These are phyloP conservation scores for Cercophora sp. DNA, from an alignment of 495 filamentous ascomycete genomes.

Conservation along the genomic window DNA sequence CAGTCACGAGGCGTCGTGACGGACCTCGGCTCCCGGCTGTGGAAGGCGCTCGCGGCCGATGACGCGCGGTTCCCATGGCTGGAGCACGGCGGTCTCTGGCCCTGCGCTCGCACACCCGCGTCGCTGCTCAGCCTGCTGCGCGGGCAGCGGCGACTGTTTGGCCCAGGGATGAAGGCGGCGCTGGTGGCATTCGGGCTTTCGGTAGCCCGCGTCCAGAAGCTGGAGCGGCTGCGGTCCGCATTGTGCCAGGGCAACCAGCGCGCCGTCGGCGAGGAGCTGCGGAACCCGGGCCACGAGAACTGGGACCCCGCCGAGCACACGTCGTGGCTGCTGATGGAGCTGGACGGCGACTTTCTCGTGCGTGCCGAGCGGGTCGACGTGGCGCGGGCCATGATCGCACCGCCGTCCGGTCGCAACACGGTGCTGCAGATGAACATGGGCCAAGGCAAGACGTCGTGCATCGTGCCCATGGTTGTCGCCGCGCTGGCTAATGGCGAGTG, in stretches of 20 bases:
- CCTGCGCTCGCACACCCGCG: slow-evolving; percentile 42
- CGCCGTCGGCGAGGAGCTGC: slow-evolving; percentile 30
- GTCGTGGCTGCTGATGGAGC: slow-evolving; percentile 56
- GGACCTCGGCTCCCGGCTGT: slow-evolving; percentile 10
- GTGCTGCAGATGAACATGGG: slow-evolving; percentile 56
- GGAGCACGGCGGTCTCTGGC: slow-evolving; percentile 47
- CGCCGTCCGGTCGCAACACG: slow-evolving; percentile 40
- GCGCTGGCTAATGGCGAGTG: slow-evolving; percentile 42
- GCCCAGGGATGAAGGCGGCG: slow-evolving; percentile 39
- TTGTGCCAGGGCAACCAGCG: background rate
- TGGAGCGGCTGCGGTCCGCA: slow-evolving; percentile 5
- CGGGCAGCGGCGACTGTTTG: slow-evolving; percentile 35
- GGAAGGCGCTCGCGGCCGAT: background rate
- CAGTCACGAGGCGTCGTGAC: slow-evolving; percentile 7
- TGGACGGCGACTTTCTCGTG: slow-evolving; percentile 52
- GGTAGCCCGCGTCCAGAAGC: slow-evolving; percentile 41
- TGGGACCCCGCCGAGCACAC: slow-evolving; percentile 43
- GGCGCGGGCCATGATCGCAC: slow-evolving; percentile 46
- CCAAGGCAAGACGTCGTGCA: slow-evolving; percentile 48
- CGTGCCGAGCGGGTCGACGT: slow-evolving; percentile 49
- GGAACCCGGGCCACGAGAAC: slow-evolving; percentile 46
- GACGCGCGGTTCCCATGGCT: slow-evolving; percentile 46
- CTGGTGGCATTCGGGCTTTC: slow-evolving; percentile 40
- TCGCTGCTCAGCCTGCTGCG: slow-evolving; percentile 53
- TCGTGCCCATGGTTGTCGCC: slow-evolving; percentile 51